Percentiles rank a stretch among this genome's conserved stretches.
Evolutionary conservation across 805 yeast genomes (phyloP).

Genomic region (Sugiyamaella chiloensis): DNA sequence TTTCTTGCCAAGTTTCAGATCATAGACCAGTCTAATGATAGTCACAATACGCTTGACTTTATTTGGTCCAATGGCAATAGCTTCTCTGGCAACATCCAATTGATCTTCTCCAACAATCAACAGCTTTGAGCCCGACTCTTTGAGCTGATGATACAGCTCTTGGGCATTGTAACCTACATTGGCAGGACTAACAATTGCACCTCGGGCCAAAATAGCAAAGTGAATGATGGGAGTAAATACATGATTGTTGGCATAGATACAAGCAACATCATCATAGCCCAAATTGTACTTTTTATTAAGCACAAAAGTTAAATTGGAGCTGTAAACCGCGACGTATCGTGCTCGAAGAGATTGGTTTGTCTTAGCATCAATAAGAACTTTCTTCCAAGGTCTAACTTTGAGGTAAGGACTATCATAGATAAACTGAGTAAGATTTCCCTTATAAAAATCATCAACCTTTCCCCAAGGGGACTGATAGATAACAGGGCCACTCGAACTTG

Average conservation of each 20-base stretch:
- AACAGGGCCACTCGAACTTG: neutral
- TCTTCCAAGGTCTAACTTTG: conserved; percentile 14
- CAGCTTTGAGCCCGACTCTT: conserved; percentile 22
- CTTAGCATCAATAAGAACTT: conserved; percentile 24
- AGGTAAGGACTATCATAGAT: conserved; percentile 15
- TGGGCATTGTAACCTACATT: conserved; percentile 33
- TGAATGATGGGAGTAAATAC: conserved; percentile 31
- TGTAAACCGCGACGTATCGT: conserved; percentile 15
- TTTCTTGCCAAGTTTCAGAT: conserved; percentile 2
- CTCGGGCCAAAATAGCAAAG: conserved; percentile 27
- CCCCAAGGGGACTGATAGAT: conserved; percentile 22
- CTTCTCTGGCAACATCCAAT: conserved; percentile 10
- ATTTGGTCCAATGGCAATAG: conserved; percentile 1
- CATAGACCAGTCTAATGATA: neutral
- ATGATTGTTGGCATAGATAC: conserved; percentile 30
- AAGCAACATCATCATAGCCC: conserved; percentile 30
- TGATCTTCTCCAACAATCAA: conserved; percentile 19
- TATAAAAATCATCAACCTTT: conserved; percentile 13
- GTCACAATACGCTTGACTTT: neutral
- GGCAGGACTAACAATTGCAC: conserved; percentile 35
- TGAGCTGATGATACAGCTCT: conserved; percentile 33
- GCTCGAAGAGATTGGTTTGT: conserved; percentile 23
- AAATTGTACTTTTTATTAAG: conserved; percentile 24
- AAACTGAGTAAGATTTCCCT: conserved; percentile 22
- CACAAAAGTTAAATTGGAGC: conserved; percentile 23